Percentiles rank a stretch among this genome's conserved stretches.
Conservation (phyloP, 164 flowering plant species). For the Amborella trichopoda region DNA sequence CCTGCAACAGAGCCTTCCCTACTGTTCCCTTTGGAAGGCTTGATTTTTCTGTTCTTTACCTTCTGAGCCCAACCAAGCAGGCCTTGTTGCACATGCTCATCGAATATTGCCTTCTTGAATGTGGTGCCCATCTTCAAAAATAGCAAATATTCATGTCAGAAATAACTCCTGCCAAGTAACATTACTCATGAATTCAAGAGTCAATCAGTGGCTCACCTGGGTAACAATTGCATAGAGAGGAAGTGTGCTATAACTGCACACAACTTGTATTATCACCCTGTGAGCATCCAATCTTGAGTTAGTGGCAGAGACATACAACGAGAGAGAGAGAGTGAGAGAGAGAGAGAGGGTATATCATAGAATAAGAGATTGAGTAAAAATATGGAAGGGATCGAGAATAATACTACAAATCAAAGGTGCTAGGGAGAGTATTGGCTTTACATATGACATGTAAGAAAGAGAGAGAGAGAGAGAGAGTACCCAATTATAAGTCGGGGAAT, state of each 20-base stretch:
- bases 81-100: constrained; percentile 29
- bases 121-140: constrained; percentile 52
- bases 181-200: background rate
- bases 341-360: too few species aligned
- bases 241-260: constrained; percentile 29
- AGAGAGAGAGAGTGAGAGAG: too few species aligned
- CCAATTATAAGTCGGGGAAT: constrained; percentile 59
- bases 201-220: constrained; percentile 25
- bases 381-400: too few species aligned
- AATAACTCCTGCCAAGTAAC: background rate
- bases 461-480: constrained; percentile 16
- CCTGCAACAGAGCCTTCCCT: constrained; percentile 6
- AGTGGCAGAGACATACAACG: too few species aligned
- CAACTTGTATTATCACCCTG: constrained; percentile 22
- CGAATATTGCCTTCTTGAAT: constrained; percentile 37
- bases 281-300: too few species aligned
- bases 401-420: too few species aligned
- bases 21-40: constrained; percentile 8
- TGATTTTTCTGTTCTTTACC: constrained; percentile 26
- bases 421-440: too few species aligned
- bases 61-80: constrained; percentile 39
- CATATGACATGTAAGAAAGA: background rate
- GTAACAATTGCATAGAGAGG: constrained; percentile 54
- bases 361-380: too few species aligned
- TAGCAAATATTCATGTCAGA: background rate